Conservation (phyloP, 257 asterid genomes). For the Schizonepeta tenuifolia region DNA sequence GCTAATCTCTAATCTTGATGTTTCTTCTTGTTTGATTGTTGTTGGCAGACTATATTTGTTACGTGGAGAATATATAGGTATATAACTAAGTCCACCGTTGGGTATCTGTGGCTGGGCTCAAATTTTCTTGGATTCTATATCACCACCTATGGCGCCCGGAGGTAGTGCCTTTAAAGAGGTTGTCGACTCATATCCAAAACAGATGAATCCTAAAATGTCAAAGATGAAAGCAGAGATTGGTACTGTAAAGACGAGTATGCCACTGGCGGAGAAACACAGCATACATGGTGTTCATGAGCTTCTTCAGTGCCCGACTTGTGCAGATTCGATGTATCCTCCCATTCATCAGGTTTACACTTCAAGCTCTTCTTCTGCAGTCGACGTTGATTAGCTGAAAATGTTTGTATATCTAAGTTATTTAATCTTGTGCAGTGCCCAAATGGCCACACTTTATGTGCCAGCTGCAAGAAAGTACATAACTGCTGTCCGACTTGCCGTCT, state of each 20-base stretch:
- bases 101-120: slow-evolving; percentile 14
- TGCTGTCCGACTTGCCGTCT: slow-evolving; percentile 71
- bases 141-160: slow-evolving; percentile 63
- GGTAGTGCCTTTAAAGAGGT: slow-evolving; percentile 59
- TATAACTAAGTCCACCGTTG: slow-evolving; percentile 4
- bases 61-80: slow-evolving; percentile 23
- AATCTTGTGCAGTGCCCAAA: slow-evolving; percentile 72
- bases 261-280: slow-evolving; percentile 50
- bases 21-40: slow-evolving; percentile 18
- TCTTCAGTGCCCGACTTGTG: slow-evolving; percentile 79
- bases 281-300: slow-evolving; percentile 65
- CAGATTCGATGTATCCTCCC: slow-evolving; percentile 72
- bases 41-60: slow-evolving; percentile 35
- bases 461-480: slow-evolving; percentile 62
- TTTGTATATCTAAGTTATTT: neutral
- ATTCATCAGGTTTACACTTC: slow-evolving; percentile 68
- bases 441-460: slow-evolving; percentile 81
- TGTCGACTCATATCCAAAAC: slow-evolving; percentile 48
- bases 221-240: slow-evolving; percentile 47
- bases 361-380: slow-evolving; percentile 17
- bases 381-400: slow-evolving; percentile 2
- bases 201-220: slow-evolving; percentile 40
- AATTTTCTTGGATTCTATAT: slow-evolving; percentile 19
- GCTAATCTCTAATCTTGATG: slow-evolving; percentile 26
- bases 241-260: slow-evolving; percentile 25